Evolutionary conservation across 306 rosid species (phyloP).

Genomic region (Elaeagnus macrophylla): DNA sequence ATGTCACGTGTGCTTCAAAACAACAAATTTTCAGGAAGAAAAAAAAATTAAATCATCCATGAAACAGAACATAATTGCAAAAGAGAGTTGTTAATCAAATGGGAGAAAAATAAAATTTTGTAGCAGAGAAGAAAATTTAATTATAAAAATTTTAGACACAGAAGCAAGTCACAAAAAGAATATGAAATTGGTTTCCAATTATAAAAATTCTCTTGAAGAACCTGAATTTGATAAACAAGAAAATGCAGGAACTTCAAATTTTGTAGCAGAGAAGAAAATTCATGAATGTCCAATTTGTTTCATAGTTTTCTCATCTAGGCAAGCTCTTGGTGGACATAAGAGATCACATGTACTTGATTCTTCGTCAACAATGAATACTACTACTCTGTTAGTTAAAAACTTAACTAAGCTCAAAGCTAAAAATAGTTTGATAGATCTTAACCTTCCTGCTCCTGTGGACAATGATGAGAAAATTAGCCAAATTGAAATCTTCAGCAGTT

Average conservation of each 20-base stretch:
- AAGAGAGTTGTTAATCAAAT: too few species aligned
- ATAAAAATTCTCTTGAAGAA: conserved; percentile 1
- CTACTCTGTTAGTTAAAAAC: too few species aligned
- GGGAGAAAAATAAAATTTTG: too few species aligned
- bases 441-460: conserved; percentile 76
- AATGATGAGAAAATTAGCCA: conserved; percentile 55
- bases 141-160: conserved; percentile 82
- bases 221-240: conserved; percentile 12
- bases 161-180: conserved; percentile 95
- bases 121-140: conserved; percentile 23
- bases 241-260: too few species aligned
- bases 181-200: conserved; percentile 18
- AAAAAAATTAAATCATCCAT: background rate
- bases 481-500: conserved; percentile 64
- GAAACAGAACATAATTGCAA: too few species aligned
- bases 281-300: conserved; percentile 80
- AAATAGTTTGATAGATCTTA: conserved; percentile 74
- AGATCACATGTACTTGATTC: conserved; percentile 69
- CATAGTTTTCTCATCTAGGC: conserved; percentile 79
- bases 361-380: conserved; percentile 13
- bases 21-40: background rate
- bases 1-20: background rate
- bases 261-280: too few species aligned
- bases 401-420: too few species aligned
- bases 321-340: conserved; percentile 94